Conservation (phyloP, 495 filamentous ascomycete genomes). For the Penicillium herquei region DNA sequence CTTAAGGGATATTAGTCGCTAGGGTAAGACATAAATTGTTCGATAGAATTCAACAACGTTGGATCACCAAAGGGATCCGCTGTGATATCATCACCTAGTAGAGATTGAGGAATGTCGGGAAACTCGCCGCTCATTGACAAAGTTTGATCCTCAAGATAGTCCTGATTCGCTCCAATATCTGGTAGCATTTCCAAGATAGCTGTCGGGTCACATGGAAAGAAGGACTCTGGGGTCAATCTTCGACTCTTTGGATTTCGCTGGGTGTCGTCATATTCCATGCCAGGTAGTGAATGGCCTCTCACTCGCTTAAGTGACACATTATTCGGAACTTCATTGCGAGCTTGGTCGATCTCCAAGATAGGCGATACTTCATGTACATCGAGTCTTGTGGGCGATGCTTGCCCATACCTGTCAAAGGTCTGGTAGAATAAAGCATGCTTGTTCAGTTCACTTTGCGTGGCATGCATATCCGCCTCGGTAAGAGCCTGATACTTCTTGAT, state of each 20-base stretch:
- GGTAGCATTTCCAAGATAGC: not conserved
- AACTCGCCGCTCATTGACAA: not conserved
- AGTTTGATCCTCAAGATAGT: not conserved
- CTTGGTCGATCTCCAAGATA: not conserved
- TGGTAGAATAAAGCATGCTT: conserved; percentile 6
- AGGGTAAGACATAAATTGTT: conserved; percentile 4
- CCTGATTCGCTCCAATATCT: not conserved
- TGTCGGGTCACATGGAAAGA: not conserved
- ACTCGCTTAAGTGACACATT: not conserved
- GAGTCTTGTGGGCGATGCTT: not conserved
- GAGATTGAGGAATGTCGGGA: not conserved
- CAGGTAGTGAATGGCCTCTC: not conserved
- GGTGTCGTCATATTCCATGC: not conserved
- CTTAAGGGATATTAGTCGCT: not conserved
- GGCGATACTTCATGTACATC: not conserved
- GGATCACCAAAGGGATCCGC: conserved; percentile 3
- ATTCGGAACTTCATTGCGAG: not conserved
- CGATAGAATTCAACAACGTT: conserved; percentile 6
- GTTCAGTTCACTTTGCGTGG: conserved; percentile 5
- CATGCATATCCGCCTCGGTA: conserved; percentile 7
- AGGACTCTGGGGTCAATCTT: not conserved
- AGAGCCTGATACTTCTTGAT: conserved; percentile 13
- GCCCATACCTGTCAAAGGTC: conserved; percentile 3
- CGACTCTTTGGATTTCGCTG: not conserved
- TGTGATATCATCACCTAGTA: not conserved